These are phyloP conservation scores for Coniochaeta hoffmannii DNA, from an alignment of 2,329 filamentous ascomycete genomes.

Conservation along the genomic window DNA sequence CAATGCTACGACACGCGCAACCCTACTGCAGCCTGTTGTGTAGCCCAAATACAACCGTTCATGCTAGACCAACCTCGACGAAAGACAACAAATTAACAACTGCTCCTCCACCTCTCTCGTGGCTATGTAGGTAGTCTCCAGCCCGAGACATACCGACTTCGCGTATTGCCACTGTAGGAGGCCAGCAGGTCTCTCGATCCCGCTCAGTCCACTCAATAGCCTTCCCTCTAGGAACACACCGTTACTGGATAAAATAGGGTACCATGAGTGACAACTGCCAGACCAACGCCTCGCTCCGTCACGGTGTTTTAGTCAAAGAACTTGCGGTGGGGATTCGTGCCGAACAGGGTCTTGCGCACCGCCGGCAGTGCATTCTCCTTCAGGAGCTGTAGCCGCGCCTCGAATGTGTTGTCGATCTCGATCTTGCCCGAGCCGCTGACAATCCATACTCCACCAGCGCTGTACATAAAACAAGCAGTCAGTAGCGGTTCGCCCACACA, in stretches of 20 bases:
- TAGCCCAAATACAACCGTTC: not conserved
- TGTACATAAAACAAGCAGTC: conserved; percentile 29
- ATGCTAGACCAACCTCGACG: not conserved
- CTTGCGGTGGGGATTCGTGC: conserved; percentile 89
- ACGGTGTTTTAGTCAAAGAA: conserved; percentile 70
- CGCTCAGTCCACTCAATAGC: not conserved
- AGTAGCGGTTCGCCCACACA: conserved; percentile 10
- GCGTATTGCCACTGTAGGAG: no score
- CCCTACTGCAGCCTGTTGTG: not conserved
- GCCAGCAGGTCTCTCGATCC: not conserved
- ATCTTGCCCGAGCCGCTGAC: conserved; percentile 85
- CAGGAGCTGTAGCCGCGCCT: conserved; percentile 79
- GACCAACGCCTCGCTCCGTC: not conserved
- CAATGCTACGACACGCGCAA: not conserved
- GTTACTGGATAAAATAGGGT: not conserved
- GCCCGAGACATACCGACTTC: no score
- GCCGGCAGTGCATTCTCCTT: conserved; percentile 78
- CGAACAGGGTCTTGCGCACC: conserved; percentile 81
- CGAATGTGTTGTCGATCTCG: conserved; percentile 97
- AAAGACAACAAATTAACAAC: not conserved
- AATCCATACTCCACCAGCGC: conserved; percentile 75
- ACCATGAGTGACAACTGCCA: not conserved
- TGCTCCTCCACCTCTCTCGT: not conserved
- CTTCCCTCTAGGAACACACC: no score
- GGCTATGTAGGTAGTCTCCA: not conserved